phyloP scores from a whole-genome alignment of 164 flowering plant genomes.

The Pachysandra terminalis region DNA sequence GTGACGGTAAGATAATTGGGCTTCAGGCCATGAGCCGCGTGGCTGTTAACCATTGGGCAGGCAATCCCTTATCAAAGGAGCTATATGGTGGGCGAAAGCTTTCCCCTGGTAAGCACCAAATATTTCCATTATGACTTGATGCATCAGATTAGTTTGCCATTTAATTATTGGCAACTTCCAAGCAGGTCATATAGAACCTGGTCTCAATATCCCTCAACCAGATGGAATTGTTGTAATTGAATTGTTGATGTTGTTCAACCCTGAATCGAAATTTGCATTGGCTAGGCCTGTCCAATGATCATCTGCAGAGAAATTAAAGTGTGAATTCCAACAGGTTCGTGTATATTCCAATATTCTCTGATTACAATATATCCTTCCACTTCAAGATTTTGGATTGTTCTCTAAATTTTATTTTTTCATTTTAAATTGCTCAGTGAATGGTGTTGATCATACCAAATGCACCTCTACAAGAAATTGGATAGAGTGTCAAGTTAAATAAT shows the following conservation, averaged over 20 bases:
- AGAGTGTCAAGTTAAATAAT: too few relatives aligned
- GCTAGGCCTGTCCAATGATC: conserved; percentile 47
- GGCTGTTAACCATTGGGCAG: conserved; percentile 82
- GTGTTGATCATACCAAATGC: too few relatives aligned
- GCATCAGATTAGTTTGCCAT: neutral
- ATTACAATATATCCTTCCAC: too few relatives aligned
- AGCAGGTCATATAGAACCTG: conserved; percentile 68
- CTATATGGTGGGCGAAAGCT: conserved; percentile 64
- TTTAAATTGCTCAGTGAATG: too few relatives aligned
- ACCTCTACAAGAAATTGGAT: too few relatives aligned
- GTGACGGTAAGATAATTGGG: conserved; percentile 61
- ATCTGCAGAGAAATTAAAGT: too few relatives aligned
- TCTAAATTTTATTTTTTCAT: too few relatives aligned
- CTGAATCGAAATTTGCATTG: conserved; percentile 52
- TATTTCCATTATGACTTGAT: neutral
- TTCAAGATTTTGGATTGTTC: too few relatives aligned
- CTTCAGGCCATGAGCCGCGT: conserved; percentile 74
- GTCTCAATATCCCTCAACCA: conserved; percentile 50
- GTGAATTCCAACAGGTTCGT: too few relatives aligned
- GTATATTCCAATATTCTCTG: too few relatives aligned
- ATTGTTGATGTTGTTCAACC: conserved; percentile 65
- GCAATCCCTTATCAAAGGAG: conserved; percentile 66
- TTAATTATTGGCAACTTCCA: conserved; percentile 7
- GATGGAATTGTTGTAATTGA: conserved; percentile 45
- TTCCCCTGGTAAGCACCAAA: conserved; percentile 56